These are phyloP conservation scores for Bipolaris victoriae DNA, from an alignment of 2,329 filamentous ascomycete species.

Conservation along the genomic window DNA sequence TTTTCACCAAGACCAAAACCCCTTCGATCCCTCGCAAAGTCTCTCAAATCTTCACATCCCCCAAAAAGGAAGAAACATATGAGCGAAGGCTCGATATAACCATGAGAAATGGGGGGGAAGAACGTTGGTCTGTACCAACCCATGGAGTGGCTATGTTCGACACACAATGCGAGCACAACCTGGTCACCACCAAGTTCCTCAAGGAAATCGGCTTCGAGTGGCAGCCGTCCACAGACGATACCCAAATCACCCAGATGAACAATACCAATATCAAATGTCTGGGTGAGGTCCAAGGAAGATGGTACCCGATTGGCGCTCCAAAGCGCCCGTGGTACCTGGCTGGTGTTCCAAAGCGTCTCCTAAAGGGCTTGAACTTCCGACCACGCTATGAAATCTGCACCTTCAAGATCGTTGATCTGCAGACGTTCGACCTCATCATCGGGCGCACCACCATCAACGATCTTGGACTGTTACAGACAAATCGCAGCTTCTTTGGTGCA, in stretches of 20 bases:
- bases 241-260: neutral
- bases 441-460: neutral
- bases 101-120: neutral
- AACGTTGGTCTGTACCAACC: neutral
- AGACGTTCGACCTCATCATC: neutral
- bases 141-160: neutral
- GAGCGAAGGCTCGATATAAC: neutral
- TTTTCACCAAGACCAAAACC: neutral
- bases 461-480: neutral
- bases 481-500: neutral
- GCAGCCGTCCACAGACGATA: neutral
- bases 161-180: neutral
- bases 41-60: neutral
- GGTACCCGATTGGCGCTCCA: neutral
- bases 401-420: neutral
- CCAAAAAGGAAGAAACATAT: neutral
- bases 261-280: neutral
- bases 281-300: neutral
- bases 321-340: neutral
- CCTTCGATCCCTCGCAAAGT: neutral
- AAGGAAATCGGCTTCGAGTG: neutral
- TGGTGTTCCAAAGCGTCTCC: neutral
- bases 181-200: neutral
- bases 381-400: neutral
- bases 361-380: neutral